A percentile compares a stretch with the other conserved stretches of the same genome.
Conservation (phyloP, 2,329 filamentous ascomycete genomes). For the Fusarium secorum region DNA sequence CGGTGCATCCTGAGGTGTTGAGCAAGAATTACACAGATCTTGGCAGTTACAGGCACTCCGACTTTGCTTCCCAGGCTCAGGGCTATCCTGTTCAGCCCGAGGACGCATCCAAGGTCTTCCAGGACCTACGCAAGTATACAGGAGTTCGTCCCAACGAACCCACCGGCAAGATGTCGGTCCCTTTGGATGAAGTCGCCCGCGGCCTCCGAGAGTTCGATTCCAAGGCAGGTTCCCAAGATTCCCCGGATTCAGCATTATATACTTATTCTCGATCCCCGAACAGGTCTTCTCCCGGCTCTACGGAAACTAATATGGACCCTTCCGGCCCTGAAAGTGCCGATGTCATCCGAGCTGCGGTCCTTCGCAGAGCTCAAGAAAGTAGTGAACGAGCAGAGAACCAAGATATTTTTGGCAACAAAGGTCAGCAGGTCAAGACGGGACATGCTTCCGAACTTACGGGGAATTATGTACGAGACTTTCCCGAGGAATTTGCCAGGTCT, state of each 20-base stretch:
- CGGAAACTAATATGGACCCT: conserved; percentile 25
- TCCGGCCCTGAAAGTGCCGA: conserved; percentile 43
- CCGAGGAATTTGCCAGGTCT: conserved; percentile 57
- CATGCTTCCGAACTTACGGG: conserved; percentile 49
- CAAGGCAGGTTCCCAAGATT: conserved; percentile 42
- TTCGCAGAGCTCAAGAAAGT: conserved; percentile 40
- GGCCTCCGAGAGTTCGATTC: conserved; percentile 51
- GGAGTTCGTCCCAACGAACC: conserved; percentile 49
- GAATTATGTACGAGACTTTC: conserved; percentile 60
- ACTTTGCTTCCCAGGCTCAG: conserved; percentile 42
- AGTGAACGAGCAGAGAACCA: conserved; percentile 23
- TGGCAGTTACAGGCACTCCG: conserved; percentile 48
- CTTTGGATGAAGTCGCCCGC: conserved; percentile 46
- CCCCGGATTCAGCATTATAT: conserved; percentile 37
- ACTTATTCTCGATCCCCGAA: conserved; percentile 37
- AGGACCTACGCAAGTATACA: conserved; percentile 53
- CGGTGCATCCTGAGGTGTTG: conserved; percentile 49
- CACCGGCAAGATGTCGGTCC: conserved; percentile 41
- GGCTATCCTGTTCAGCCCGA: conserved; percentile 45
- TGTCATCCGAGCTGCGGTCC: conserved; percentile 44
- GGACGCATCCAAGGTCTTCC: conserved; percentile 50
- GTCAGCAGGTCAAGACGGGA: conserved; percentile 6
- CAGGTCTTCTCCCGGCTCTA: conserved; percentile 32
- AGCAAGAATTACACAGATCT: conserved; percentile 54
- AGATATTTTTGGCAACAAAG: conserved; percentile 5